Evolutionary conservation across 306 rosid species (phyloP), one percentile per base, ranked within the genome.

Genomic region (Quercus rubra): DNA sequence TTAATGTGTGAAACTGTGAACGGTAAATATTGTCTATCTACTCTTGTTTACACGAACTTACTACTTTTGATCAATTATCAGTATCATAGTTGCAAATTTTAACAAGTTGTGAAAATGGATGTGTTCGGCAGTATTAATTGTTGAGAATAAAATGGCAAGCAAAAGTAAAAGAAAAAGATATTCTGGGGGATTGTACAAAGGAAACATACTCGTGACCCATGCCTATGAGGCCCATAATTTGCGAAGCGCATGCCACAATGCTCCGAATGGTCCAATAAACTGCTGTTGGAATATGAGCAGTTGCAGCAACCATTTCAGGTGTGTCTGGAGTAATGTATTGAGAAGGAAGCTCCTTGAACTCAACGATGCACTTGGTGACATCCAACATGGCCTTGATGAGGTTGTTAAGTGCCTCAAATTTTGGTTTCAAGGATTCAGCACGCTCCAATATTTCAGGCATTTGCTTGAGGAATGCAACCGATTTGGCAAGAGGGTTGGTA

Each of bases 181-280:
- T 2, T 30, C 10, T 46, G 46, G 46, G 46, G 46, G 3, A 2
- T 41, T 6, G 12, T 13, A 19, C 27, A 19, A 13, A 10, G 14
- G 17, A 21, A 9, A 31, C 81, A 74, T 84, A 89, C 96, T 83
- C 90, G 5, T 83, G 84, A 70, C 83, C 87, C 46, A 77, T 54
- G 79, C 87, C 88, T 6, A 84, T 77, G 56, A 92, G 78, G 80
- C 80, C 86, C 43, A 78, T 23, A 74, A 87, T 63, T 21, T 88
- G 97, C 0, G 90, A 85, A 4, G 89, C 91, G 77, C 85, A 88
- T 9, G 83, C 77, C 20, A 92, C 85, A 54, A 84, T 82, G 79
- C 97, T 71, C 66, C 90, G 77, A 79, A 90, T 80, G 68, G 89
- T 86, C 97, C 97, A 92, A 84, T 92, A 92, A 28, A 84, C 93